Evolutionary conservation across 2,329 filamentous ascomycete species (phyloP).

Genomic region (Coniochaeta pulveracea): DNA sequence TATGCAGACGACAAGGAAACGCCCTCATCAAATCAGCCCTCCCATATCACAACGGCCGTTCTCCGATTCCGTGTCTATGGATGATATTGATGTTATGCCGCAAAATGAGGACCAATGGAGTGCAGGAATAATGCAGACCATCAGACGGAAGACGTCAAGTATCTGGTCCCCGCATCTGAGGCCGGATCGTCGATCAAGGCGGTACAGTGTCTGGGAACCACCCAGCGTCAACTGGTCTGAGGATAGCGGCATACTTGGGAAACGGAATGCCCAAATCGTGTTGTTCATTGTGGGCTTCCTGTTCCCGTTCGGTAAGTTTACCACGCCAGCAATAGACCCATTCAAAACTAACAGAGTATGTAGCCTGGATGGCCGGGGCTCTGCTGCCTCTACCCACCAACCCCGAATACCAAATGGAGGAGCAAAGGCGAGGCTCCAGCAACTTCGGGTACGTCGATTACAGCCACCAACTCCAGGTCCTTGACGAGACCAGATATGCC

Average conservation of each 20-base stretch:
- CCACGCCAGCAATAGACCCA: too few relatives aligned
- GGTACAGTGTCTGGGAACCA: constrained; percentile 59
- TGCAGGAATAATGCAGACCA: constrained; percentile 17
- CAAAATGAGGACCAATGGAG: constrained; percentile 13
- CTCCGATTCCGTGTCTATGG: constrained; percentile 27
- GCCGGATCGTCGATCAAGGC: constrained; percentile 46
- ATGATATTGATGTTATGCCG: constrained; percentile 27
- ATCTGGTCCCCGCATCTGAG: constrained; percentile 67
- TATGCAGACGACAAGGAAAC: constrained; percentile 33
- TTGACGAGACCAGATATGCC: constrained; percentile 34
- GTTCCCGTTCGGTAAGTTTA: constrained; percentile 56
- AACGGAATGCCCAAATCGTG: constrained; percentile 62
- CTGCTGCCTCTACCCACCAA: constrained; percentile 59
- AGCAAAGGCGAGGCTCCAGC: constrained; percentile 29
- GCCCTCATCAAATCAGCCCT: constrained; percentile 25
- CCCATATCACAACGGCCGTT: constrained; percentile 14
- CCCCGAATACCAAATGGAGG: constrained; percentile 38
- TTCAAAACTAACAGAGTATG: constrained; percentile 8
- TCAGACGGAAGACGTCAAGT: constrained; percentile 37
- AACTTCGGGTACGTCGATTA: constrained; percentile 23
- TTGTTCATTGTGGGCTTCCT: constrained; percentile 70
- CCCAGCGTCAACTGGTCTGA: constrained; percentile 57
- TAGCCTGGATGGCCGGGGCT: constrained; percentile 72
- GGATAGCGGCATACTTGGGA: constrained; percentile 48
- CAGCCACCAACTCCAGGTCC: constrained; percentile 19